Evolutionary conservation across 805 yeast species (phyloP).

Genomic region (Pichia eremophila): DNA sequence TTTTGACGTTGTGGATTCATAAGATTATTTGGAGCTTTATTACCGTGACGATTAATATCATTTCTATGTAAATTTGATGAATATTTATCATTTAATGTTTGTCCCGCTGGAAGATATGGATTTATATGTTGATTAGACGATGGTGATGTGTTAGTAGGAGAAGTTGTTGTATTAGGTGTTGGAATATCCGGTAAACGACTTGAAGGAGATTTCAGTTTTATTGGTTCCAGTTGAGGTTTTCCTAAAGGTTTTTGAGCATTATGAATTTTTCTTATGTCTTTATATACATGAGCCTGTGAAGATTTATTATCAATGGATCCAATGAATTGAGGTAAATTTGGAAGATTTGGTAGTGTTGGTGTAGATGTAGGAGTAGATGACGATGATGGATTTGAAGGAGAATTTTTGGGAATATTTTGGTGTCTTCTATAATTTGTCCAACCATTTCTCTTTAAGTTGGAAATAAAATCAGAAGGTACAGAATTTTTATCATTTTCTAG

Average conservation of each 20-base stretch:
- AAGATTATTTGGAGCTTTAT: background rate
- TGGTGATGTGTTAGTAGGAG: background rate
- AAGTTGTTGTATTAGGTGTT: constrained; percentile 9
- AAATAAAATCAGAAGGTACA: background rate
- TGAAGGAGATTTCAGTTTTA: constrained; percentile 6
- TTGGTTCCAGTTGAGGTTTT: constrained; percentile 5
- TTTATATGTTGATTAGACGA: background rate
- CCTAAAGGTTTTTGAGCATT: constrained; percentile 6
- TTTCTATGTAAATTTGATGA: background rate
- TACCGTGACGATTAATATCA: background rate
- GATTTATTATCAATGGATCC: background rate
- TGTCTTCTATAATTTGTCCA: constrained; percentile 39
- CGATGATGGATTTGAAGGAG: too few species aligned
- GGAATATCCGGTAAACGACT: constrained; percentile 11
- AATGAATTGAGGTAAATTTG: background rate
- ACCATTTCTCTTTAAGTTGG: constrained; percentile 32
- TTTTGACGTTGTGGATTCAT: background rate
- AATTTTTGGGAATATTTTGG: background rate
- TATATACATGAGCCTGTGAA: constrained; percentile 9
- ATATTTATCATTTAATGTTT: background rate
- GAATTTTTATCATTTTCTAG: background rate
- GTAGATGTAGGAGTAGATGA: too few species aligned
- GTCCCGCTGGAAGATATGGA: too few species aligned
- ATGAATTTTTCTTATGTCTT: constrained; percentile 11
- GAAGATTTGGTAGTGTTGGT: background rate